A percentile compares a stretch with the other conserved stretches of the same genome.
These are phyloP conservation scores for Linum trigynum DNA, from an alignment of 345 rosid species.

Conservation along the genomic window DNA sequence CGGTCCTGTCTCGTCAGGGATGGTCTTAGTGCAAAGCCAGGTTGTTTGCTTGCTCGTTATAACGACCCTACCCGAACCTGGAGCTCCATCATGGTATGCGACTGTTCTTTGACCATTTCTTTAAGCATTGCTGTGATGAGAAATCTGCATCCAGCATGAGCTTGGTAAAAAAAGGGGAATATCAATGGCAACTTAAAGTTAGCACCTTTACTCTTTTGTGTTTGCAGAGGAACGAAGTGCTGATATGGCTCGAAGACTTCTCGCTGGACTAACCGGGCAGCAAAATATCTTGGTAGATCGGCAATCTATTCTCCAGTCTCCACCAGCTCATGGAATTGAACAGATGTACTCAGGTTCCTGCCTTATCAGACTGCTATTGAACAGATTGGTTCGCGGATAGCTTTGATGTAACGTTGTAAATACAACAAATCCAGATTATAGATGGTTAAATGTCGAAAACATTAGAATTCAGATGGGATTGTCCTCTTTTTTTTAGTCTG, in stretches of 20 bases:
- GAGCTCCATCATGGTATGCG: constrained; percentile 59
- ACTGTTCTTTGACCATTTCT: constrained; percentile 7
- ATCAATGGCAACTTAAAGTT: background rate
- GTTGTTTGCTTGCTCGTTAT: constrained; percentile 81
- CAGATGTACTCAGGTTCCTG: background rate
- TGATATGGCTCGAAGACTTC: constrained; percentile 64
- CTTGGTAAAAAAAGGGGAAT: background rate
- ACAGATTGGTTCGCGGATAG: too few species aligned
- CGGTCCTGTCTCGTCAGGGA: constrained; percentile 43
- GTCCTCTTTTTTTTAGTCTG: background rate
- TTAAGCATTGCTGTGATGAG: background rate
- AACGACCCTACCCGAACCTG: constrained; percentile 81
- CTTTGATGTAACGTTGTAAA: background rate
- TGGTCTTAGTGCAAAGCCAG: constrained; percentile 53
- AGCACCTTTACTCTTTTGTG: background rate
- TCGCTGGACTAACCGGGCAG: constrained; percentile 13
- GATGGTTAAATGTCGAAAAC: background rate
- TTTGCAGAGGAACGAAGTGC: constrained; percentile 58
- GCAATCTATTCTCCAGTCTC: background rate
- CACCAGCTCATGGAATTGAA: background rate
- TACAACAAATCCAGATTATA: too few species aligned
- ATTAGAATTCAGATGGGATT: background rate
- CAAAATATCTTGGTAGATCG: background rate
- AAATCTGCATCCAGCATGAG: background rate
- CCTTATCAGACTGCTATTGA: background rate